These are phyloP conservation scores for Warburgia ugandensis DNA, from an alignment of 164 flowering plant genomes.

Conservation along the genomic window DNA sequence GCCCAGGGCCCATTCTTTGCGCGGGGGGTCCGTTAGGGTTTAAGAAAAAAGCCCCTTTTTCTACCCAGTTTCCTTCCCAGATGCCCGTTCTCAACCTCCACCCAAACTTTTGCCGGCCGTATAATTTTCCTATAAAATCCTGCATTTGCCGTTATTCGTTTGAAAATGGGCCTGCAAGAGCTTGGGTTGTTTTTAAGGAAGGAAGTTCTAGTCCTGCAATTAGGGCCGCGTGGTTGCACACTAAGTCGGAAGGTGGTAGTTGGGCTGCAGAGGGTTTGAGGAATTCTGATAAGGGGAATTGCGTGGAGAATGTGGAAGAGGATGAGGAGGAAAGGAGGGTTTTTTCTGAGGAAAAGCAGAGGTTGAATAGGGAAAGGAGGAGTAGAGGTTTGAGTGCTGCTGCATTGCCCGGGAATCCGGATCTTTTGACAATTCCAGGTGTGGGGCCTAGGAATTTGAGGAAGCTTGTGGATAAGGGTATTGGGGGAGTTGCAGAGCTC, in stretches of 20 bases:
- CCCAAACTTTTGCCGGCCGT: background rate
- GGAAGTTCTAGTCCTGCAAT: background rate
- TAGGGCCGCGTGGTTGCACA: slow-evolving; percentile 37
- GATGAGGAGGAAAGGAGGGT: slow-evolving; percentile 18
- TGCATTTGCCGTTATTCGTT: slow-evolving; percentile 20
- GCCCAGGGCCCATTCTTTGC: slow-evolving; percentile 32
- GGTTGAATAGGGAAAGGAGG: slow-evolving; percentile 28
- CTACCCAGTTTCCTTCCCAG: slow-evolving; percentile 17
- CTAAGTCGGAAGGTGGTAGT: slow-evolving; percentile 19
- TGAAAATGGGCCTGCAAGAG: no score
- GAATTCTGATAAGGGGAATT: slow-evolving; percentile 16
- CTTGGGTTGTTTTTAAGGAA: slow-evolving; percentile 36
- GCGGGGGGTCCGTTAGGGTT: slow-evolving; percentile 3
- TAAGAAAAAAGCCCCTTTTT: background rate
- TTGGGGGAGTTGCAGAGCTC: slow-evolving; percentile 79
- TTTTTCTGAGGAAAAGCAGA: slow-evolving; percentile 14
- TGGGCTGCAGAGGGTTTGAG: slow-evolving; percentile 18
- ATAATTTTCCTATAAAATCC: background rate
- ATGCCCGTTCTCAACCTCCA: slow-evolving; percentile 19
- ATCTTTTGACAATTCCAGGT: slow-evolving; percentile 86
- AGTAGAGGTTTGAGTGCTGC: slow-evolving; percentile 6
- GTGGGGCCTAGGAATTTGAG: slow-evolving; percentile 90
- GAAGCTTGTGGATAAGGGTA: slow-evolving; percentile 89
- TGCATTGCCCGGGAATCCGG: slow-evolving; percentile 37
- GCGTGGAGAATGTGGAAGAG: no score